These are phyloP conservation scores for Abortiporus biennis DNA, from an alignment of 1,284 basidiomycete genomes.

Conservation along the genomic window DNA sequence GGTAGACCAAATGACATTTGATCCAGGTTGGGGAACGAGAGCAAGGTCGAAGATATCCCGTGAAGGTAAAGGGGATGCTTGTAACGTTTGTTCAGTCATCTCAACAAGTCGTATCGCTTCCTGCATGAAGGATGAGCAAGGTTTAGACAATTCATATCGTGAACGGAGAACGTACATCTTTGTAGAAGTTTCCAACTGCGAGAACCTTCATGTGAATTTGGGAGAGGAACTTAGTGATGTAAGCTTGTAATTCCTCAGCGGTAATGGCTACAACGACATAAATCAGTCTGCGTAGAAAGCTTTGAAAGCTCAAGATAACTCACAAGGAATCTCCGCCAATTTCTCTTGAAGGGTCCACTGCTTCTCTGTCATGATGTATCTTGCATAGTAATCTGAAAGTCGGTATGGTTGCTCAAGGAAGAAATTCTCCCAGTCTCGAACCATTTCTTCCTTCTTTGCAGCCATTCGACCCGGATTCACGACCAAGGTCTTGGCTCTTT, in stretches of 20 bases:
- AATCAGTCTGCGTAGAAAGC: constrained; percentile 1
- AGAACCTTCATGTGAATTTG: constrained; percentile 74
- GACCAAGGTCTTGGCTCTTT: constrained; percentile 64
- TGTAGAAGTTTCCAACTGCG: constrained; percentile 81
- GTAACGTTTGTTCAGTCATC: constrained; percentile 66
- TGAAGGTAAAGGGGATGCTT: constrained; percentile 47
- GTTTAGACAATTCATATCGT: constrained; percentile 1
- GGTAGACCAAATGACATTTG: constrained; percentile 66
- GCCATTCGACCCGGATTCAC: constrained; percentile 72
- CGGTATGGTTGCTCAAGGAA: constrained; percentile 81
- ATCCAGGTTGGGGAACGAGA: constrained; percentile 63
- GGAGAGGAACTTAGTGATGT: constrained; percentile 60
- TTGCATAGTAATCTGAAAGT: constrained; percentile 76
- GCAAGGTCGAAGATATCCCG: constrained; percentile 57
- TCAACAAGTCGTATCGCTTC: constrained; percentile 75
- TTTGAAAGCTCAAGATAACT: constrained; percentile 23
- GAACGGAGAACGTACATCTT: constrained; percentile 51
- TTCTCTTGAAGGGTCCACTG: constrained; percentile 83
- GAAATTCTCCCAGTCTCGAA: constrained; percentile 82
- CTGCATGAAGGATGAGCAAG: constrained; percentile 29
- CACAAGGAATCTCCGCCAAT: constrained; percentile 73
- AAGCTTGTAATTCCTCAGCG: constrained; percentile 66
- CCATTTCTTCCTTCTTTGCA: constrained; percentile 74
- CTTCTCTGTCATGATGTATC: constrained; percentile 64
- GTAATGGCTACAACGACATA: constrained; percentile 58